Percentiles rank a stretch among this genome's conserved stretches.
Evolutionary conservation across 768 basidiomycete genomes (phyloP).

Genomic region (Pleurotus pulmonarius): DNA sequence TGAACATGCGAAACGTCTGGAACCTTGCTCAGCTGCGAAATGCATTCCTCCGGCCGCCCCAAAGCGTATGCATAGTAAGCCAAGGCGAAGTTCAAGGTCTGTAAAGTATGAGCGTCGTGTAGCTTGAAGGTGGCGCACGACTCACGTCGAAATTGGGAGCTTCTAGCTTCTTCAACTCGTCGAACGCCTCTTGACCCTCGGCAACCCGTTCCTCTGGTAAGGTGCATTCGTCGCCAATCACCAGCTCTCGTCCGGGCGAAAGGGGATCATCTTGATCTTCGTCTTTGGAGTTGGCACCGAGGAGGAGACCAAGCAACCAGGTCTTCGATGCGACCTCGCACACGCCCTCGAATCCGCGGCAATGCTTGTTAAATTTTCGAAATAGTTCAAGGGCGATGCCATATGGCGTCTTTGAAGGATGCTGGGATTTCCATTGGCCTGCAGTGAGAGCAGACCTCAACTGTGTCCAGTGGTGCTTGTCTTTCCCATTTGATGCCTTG

Average conservation of each 20-base stretch:
- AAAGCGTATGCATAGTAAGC: slow-evolving; percentile 83
- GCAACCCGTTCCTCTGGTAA: slow-evolving; percentile 51
- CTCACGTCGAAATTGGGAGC: slow-evolving; percentile 56
- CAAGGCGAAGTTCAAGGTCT: slow-evolving; percentile 67
- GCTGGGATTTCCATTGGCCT: slow-evolving; percentile 64
- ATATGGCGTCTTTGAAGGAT: slow-evolving; percentile 58
- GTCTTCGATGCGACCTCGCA: slow-evolving; percentile 68
- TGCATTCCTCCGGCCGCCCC: slow-evolving; percentile 59
- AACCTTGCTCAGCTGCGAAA: slow-evolving; percentile 53
- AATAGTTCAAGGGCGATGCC: slow-evolving; percentile 61
- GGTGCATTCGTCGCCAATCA: slow-evolving; percentile 56
- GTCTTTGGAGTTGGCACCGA: slow-evolving; percentile 42
- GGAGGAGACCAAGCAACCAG: slow-evolving; percentile 56
- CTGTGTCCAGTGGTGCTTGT: slow-evolving; percentile 76
- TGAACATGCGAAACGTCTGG: slow-evolving; percentile 52
- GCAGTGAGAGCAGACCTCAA: slow-evolving; percentile 66
- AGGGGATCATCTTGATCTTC: slow-evolving; percentile 51
- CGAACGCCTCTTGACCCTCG: slow-evolving; percentile 55
- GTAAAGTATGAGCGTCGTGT: slow-evolving; percentile 10
- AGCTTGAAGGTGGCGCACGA: slow-evolving; percentile 15
- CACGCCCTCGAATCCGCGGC: slow-evolving; percentile 53
- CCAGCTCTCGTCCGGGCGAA: slow-evolving; percentile 27
- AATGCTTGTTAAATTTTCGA: slow-evolving; percentile 87
- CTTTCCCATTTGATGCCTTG: slow-evolving; percentile 37
- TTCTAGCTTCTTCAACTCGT: slow-evolving; percentile 46